phyloP scores from a whole-genome alignment of 129 eudicot species.

The Chrysanthemum seticuspe region DNA sequence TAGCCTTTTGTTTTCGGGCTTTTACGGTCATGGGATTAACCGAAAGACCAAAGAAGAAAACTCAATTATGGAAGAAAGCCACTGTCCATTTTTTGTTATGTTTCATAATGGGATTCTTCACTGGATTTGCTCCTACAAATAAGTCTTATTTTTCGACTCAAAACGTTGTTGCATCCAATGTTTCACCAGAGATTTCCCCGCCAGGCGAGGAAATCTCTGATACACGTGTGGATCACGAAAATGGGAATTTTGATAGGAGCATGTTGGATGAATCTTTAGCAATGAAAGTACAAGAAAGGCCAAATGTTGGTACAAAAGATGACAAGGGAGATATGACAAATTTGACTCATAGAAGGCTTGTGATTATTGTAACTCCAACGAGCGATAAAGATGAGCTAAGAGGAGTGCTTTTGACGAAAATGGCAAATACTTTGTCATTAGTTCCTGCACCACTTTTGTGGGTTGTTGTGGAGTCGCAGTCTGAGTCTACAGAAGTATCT shows the following conservation, averaged over 20 bases:
- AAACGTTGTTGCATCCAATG: conserved; percentile 22
- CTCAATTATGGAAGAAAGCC: conserved; percentile 79
- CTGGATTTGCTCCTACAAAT: conserved; percentile 82
- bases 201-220: conserved; percentile 28
- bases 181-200: conserved; percentile 46
- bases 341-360: conserved; percentile 49
- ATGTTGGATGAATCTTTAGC: conserved; percentile 40
- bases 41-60: conserved; percentile 79
- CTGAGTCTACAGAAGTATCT: conserved; percentile 61
- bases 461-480: conserved; percentile 76
- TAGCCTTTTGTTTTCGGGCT: not conserved
- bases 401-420: conserved; percentile 51
- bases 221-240: conserved; percentile 21
- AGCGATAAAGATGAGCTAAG: conserved; percentile 49
- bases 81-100: conserved; percentile 76
- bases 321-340: conserved; percentile 18
- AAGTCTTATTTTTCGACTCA: conserved; percentile 39
- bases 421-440: conserved; percentile 65
- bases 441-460: conserved; percentile 78
- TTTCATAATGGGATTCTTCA: conserved; percentile 86
- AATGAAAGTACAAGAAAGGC: conserved; percentile 28
- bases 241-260: conserved; percentile 38
- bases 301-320: conserved; percentile 10
- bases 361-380: conserved; percentile 78
- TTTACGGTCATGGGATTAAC: conserved; percentile 49